phyloP scores from a whole-genome alignment of 1,284 basidiomycete genomes.

The Malassezia slooffiae region DNA sequence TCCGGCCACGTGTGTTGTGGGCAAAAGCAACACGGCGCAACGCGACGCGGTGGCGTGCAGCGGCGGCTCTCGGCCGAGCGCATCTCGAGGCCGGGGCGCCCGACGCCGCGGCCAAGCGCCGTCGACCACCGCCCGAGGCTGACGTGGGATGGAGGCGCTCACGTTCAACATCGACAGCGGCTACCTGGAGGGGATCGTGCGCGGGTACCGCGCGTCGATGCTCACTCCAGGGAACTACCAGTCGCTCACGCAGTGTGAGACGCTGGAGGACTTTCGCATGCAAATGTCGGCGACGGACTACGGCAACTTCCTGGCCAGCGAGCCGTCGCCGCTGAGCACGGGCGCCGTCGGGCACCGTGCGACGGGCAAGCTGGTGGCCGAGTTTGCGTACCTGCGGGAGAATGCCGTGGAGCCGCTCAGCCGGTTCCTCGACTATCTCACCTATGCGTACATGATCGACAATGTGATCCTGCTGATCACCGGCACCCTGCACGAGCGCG shows the following conservation, averaged over 20 bases:
- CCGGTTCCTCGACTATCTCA: slow-evolving; percentile 96
- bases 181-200: slow-evolving; percentile 63
- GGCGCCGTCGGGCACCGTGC: slow-evolving; percentile 91
- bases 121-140: not conserved
- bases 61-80: slow-evolving; percentile 17
- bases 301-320: slow-evolving; percentile 94
- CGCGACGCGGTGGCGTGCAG: slow-evolving; percentile 5
- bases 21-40: not conserved
- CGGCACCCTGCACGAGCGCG: slow-evolving; percentile 89
- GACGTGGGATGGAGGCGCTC: slow-evolving; percentile 32
- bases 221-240: slow-evolving; percentile 79
- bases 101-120: too few relatives aligned
- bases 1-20: not conserved
- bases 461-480: slow-evolving; percentile 96
- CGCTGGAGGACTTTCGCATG: slow-evolving; percentile 66
- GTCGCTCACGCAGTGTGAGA: slow-evolving; percentile 94
- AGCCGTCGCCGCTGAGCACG: slow-evolving; percentile 86
- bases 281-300: slow-evolving; percentile 87
- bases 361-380: slow-evolving; percentile 84
- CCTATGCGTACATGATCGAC: slow-evolving; percentile 99
- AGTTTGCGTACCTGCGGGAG: slow-evolving; percentile 85
- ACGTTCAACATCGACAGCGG: slow-evolving; percentile 42
- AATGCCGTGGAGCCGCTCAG: slow-evolving; percentile 83
- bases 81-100: too few relatives aligned
- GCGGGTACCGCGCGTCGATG: slow-evolving; percentile 88